Evolutionary conservation across 345 rosid species (phyloP).

Genomic region (Barbarea vulgaris): DNA sequence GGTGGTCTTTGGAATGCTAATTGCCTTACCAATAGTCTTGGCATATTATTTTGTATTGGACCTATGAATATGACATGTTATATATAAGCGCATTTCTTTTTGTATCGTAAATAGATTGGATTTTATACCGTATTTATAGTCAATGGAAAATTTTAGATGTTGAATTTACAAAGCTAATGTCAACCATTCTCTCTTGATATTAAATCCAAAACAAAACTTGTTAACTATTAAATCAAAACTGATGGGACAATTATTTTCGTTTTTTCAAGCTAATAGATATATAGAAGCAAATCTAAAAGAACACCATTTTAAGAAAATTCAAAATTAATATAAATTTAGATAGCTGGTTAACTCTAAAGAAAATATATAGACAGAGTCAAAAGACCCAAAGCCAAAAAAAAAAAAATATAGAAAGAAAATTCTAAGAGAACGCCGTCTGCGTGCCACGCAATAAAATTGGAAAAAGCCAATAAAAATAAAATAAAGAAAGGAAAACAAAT

Average conservation of each 20-base stretch:
- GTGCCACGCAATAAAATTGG: constrained; percentile 20
- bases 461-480: not conserved
- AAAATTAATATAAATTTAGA: not conserved
- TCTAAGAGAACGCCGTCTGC: not conserved
- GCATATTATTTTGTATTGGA: constrained; percentile 73
- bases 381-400: not conserved
- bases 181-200: constrained; percentile 5
- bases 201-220: too few relatives aligned
- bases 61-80: constrained; percentile 44
- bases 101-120: not conserved
- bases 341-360: not conserved
- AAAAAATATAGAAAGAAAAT: not conserved
- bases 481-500: not conserved
- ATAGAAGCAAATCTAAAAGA: not conserved
- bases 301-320: not conserved
- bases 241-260: not conserved
- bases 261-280: not conserved
- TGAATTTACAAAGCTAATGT: constrained; percentile 11
- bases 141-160: not conserved
- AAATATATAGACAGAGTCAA: constrained; percentile 6
- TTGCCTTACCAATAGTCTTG: constrained; percentile 76
- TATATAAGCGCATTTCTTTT: not conserved
- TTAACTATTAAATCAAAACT: not conserved
- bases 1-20: constrained; percentile 78
- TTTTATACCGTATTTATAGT: constrained; percentile 12